Evolutionary conservation across 495 filamentous ascomycete species (phyloP), one percentile per base, ranked within the genome.

Genomic region (Penicillium manginii): DNA sequence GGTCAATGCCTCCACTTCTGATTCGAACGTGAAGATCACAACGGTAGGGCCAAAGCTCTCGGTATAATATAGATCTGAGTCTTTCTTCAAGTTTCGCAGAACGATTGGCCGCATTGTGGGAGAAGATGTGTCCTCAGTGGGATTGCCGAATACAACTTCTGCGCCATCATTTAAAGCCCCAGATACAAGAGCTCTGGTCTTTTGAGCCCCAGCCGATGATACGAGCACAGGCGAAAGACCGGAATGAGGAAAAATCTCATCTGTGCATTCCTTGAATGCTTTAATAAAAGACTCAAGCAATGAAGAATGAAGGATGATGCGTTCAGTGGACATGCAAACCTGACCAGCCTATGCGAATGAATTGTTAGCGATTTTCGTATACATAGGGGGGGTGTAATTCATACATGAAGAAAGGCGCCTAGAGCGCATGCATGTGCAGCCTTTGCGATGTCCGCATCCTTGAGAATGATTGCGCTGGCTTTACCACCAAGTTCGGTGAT

Each of bases 321-420:
- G 81, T 71, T 93, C 91, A 0, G 89, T 92, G 4, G 82, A 77
- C 88, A 93, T 90, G 75, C 90, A 93, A 42, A 91, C 83, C 70
- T 93, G 90, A 1, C 90, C 90, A 32, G 78, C 26, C 18, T 57
- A 23, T n/a, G n/a, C n/a, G 18, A 42, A 2, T 26, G 21, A n/a
- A 11, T 10, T 21, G 40, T 37, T 22, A 46, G 63, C 58, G 37
- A 40, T n/a, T n/a, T n/a, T 80, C 58, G 6, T 54, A 50, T 50
- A 50, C 11, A 33, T 11, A 33, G 5, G 15, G 48, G 7, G 26
- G 15, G 19, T 46, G 7, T 40, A 3, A 46, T 19, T 31, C 62
- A 22, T 45, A 66, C 63, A 50, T 66, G 56, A 29, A 63, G n/a
- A 26, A 63, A 63, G 2, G 57, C 75, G 2, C 42, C 84, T 84